Base-by-base conservation (phyloP, 2,329 filamentous ascomycete species). In the Fusarium musae region DNA sequence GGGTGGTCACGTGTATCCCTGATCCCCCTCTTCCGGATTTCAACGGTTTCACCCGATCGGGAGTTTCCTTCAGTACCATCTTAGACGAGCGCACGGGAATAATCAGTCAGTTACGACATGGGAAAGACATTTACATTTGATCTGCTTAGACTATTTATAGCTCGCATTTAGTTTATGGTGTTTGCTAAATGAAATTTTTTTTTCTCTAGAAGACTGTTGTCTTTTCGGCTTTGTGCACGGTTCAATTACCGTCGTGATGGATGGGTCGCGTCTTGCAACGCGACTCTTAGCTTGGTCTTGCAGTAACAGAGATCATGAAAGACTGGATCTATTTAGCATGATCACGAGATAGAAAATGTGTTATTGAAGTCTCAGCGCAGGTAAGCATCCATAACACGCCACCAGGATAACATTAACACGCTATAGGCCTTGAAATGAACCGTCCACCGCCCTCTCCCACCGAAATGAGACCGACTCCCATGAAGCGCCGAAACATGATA, bases 1-100 rank as follows among this genome's bases (percentile, higher is more conserved):
- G 60, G 69, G 65, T 73, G 43, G 49, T 73, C 70, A 73, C 70
- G 70, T 73, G 70, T 26, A 63, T 52, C 61, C 69, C 53, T 46
- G 17, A 43, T 16, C 37, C 49, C 59, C 37, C 30, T 57, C 49
- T 28, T 28, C 23, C 54, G 36, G 23, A 52, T 23, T 52, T 54
- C 28, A 50, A 58, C 61, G 70, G 63, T 58, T 64, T 67, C 40
- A 59, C 63, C 71, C 71, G 67, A 74, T 54, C 17, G 34, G 30
- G 43, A 30, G 43, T 43, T 26, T 28, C 36, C 32, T 52, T 52
- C 32, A 17, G n/a, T 52, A 26, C 49, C 49, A 40, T 39, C 49
- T 54, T 42, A 54, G 50, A 54, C 36, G 26, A 30, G 63, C 54
- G 34, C 46, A 39, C 21, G 40, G 26, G 34, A 44, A 37, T 50